Conservation (phyloP, 192 early-diverging fungal genomes). For the Coemansia sp. region DNA sequence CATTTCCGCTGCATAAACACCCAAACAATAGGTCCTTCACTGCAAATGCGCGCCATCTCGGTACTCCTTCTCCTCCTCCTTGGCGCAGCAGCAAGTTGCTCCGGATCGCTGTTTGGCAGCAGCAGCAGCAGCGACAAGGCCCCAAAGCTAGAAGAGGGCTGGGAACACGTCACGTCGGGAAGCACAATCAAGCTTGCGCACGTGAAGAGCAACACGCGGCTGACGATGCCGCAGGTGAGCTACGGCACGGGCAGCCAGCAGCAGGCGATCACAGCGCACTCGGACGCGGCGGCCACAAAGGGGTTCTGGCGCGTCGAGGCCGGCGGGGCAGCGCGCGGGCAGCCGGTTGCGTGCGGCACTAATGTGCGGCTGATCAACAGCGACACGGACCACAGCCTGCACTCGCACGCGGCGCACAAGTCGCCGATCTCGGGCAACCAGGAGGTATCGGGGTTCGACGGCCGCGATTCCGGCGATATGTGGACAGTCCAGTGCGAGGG, state of each 20-base stretch:
- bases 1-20: conserved; percentile 23
- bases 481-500: conserved; percentile 42
- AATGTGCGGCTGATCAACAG: conserved; percentile 39
- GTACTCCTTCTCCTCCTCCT: not conserved
- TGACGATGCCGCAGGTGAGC: conserved; percentile 50
- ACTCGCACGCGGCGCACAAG: conserved; percentile 40
- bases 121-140: not conserved
- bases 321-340: conserved; percentile 4
- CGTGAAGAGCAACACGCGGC: conserved; percentile 21
- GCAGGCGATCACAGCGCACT: conserved; percentile 39
- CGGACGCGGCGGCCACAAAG: conserved; percentile 20
- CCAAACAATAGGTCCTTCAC: too few species aligned
- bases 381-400: conserved; percentile 40
- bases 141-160: conserved; percentile 20
- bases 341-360: conserved; percentile 19
- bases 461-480: conserved; percentile 42
- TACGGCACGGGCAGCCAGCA: conserved; percentile 54
- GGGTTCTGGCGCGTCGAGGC: conserved; percentile 33
- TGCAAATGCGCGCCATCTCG: not conserved
- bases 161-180: conserved; percentile 39
- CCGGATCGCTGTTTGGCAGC: conserved; percentile 16
- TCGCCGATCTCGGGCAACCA: conserved; percentile 47
- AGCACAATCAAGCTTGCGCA: conserved; percentile 48
- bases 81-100: not conserved
- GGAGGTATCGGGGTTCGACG: conserved; percentile 51